Evolutionary conservation across 2,329 filamentous ascomycete genomes (phyloP), one percentile per base, ranked within the genome.

Genomic region (Aspergillus vadensis): DNA sequence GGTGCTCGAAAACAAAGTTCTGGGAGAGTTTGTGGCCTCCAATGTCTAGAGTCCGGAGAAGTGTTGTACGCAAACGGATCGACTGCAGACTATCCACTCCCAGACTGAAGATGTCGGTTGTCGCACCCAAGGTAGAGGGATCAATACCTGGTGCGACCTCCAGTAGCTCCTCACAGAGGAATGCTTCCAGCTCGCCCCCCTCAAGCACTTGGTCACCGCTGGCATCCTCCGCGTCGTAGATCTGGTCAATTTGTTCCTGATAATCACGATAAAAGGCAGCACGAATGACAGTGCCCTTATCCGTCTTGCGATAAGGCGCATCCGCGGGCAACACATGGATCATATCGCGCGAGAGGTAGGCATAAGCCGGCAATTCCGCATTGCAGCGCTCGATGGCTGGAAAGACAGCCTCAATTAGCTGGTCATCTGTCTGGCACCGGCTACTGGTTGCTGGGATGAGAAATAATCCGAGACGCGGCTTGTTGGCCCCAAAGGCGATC

Each of bases 401-500:
- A 75, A 78, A 81, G 0, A 87, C 76, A 0, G 70, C 64, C 1
- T 82, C 72, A 0, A 87, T 67, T n/a, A 83, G 76, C 10, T 85
- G 77, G 0, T 78, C 70, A 2, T 81, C 74, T 0, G 76, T 67
- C 54, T 83, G 71, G 0, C 69, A 67, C 0, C 78, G 77, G 4
- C 74, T 71, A 12, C 81, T 23, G 2, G 50, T 78, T 14, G 79
- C 76, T 19, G 81, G 80, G 23, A 88, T 74, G 15, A 88, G 73
- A n/a, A 88, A 65, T 7, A 86, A 65, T 1, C 85, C 86, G 0
- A 83, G 81, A n/a, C 82, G 76, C 1, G 80, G 75, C 49, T 77
- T 79, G 10, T 82, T 83, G 2, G 81, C 78, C 0, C 86, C 86
- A 61, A 88, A 86, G 1, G 87, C 80, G 3, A 87, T 76, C 0